Evolutionary conservation across 345 rosid genomes (phyloP), one percentile per base, ranked within the genome.

Genomic region (Salix purpurea): DNA sequence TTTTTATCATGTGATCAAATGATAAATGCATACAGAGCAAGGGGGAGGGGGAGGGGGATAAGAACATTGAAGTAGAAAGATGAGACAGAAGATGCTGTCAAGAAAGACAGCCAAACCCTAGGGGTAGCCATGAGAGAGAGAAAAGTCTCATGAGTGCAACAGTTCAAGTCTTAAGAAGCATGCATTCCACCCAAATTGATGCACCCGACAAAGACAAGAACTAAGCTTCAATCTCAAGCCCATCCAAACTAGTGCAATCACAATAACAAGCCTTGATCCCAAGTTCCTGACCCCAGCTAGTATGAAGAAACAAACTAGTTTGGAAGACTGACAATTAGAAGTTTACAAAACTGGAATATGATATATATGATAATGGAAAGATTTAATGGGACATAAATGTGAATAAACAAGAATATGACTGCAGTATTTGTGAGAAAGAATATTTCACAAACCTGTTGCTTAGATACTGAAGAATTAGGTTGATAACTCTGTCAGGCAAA

Each of bases 401-500:
- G 23, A 13, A 18, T 44, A 44, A 28, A 48, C 30, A 26, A 26
- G 15, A 28, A 5, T 61, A 68, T 18, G 26, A 61, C 18, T 4
- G 52, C 4, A 13, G 26, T 37, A 36, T 28, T 52, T 39, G 52
- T 42, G 54, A 56, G 23, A 40, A 42, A 77, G 56, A 18, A 61
- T 19, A 74, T 4, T 73, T 30, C 52, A 72, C 85, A 76, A 71
- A 94, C 99, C 99, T 94, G 91, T 91, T 94, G 89, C 91, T 89
- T 79, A 96, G 83, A 84, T 92, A 96, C 81, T 96, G 96, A 83
- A 96, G 99, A 84, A 96, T 86, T 79, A 94, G 91, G 76, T 96
- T 96, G 78, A 86, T 91, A 82, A 96, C 94, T 90, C 99, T 89
- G 79, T 96, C 98, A 46, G 99, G 99, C 37, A 96, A 83, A 88